phyloP scores from a whole-genome alignment of 495 filamentous ascomycete species.

The Letharia lupina region DNA sequence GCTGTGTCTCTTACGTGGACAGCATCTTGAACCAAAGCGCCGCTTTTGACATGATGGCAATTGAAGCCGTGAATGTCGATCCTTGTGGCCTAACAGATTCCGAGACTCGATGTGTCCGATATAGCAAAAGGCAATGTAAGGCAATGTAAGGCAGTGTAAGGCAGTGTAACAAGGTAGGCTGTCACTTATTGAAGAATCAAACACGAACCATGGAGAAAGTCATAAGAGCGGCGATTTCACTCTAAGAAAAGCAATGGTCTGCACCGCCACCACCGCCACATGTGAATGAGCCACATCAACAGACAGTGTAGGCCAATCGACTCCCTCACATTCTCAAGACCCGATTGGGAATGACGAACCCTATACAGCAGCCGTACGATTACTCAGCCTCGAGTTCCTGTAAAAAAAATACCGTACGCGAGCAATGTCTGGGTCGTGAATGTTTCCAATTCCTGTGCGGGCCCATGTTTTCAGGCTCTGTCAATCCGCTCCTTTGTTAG shows the following conservation, averaged over 20 bases:
- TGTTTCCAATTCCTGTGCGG: background rate
- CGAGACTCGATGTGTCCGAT: background rate
- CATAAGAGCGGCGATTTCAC: background rate
- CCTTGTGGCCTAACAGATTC: background rate
- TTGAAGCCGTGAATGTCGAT: background rate
- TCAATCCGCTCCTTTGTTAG: background rate
- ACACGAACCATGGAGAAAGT: background rate
- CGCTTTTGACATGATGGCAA: conserved; percentile 40
- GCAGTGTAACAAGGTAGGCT: background rate
- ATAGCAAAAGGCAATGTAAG: background rate
- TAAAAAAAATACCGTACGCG: background rate
- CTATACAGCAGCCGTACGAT: background rate
- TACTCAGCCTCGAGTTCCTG: background rate
- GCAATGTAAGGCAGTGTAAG: background rate
- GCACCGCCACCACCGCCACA: conserved; percentile 7
- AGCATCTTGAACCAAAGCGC: conserved; percentile 50
- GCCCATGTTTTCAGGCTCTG: background rate
- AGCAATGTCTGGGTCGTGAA: background rate
- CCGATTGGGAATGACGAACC: background rate
- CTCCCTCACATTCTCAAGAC: background rate
- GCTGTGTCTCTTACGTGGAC: conserved; percentile 36
- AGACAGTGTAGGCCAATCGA: background rate
- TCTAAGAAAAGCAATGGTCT: background rate
- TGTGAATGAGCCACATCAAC: background rate
- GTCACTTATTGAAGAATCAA: background rate